These are phyloP conservation scores for Ganoderma meredithae DNA, from an alignment of 1,284 basidiomycete genomes.

Conservation along the genomic window DNA sequence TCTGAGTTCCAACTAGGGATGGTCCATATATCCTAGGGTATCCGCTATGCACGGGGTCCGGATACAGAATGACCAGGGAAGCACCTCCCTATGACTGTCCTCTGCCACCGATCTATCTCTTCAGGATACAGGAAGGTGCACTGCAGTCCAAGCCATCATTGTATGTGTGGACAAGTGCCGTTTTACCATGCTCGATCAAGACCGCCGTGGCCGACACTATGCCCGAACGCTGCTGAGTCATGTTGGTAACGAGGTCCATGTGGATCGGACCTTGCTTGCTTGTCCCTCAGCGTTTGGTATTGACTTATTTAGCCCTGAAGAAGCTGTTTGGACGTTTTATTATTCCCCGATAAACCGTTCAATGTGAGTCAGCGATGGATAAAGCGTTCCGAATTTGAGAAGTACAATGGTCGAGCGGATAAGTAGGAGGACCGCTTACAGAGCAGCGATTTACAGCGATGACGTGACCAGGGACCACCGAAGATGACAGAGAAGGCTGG, in stretches of 20 bases:
- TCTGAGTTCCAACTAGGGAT: conserved; percentile 33
- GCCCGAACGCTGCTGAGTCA: background rate
- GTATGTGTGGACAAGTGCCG: no score
- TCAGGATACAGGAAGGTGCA: background rate
- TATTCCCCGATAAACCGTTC: background rate
- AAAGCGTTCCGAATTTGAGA: background rate
- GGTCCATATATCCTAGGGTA: conserved; percentile 15
- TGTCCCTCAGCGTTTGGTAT: background rate
- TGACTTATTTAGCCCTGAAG: background rate
- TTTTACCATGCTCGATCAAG: background rate
- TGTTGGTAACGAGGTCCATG: background rate
- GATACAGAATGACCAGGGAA: background rate
- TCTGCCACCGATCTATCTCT: background rate
- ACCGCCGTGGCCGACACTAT: background rate
- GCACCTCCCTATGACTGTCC: background rate
- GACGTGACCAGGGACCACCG: background rate
- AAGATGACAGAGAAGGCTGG: background rate
- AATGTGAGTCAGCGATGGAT: background rate
- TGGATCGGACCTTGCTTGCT: no score
- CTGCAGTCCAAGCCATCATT: background rate
- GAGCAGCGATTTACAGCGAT: background rate
- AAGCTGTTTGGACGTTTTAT: background rate
- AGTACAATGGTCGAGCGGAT: background rate
- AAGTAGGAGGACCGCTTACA: background rate
- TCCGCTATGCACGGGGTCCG: no score